Evolutionary conservation across 345 rosid species (phyloP).

Genomic region (Gynandropsis gynandra): DNA sequence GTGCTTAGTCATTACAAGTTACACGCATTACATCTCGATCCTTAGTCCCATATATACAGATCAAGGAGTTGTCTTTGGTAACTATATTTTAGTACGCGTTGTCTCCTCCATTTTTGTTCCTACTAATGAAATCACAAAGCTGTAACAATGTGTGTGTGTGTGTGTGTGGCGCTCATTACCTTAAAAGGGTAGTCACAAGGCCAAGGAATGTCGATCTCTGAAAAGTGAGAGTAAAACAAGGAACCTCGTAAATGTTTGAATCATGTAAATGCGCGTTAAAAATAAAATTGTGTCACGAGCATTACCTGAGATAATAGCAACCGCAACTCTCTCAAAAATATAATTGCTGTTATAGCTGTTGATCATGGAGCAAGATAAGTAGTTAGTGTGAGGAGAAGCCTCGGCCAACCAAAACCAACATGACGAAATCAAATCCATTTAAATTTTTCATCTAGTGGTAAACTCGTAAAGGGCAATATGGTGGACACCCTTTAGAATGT

Average conservation of each 20-base stretch:
- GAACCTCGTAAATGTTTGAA: neutral
- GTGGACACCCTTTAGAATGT: too few species aligned
- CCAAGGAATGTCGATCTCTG: constrained; percentile 45
- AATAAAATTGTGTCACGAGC: constrained; percentile 1
- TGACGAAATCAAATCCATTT: neutral
- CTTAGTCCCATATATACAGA: too few species aligned
- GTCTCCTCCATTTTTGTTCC: neutral
- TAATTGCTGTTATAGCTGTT: constrained; percentile 63
- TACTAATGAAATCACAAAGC: neutral
- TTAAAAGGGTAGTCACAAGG: constrained; percentile 38
- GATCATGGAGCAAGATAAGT: constrained; percentile 19
- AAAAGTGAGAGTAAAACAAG: constrained; percentile 15
- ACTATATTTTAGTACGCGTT: neutral
- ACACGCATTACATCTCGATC: neutral
- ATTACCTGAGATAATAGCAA: constrained; percentile 45
- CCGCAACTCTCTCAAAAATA: constrained; percentile 60
- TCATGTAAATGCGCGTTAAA: neutral
- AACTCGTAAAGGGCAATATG: too few species aligned
- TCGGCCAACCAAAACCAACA: neutral
- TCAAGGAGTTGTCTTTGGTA: neutral
- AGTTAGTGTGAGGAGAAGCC: constrained; percentile 10
- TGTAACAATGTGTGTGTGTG: neutral
- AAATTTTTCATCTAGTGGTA: neutral
- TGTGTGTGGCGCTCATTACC: constrained; percentile 34
- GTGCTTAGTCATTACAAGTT: neutral